Evolutionary conservation across 192 early-diverging fungal species (phyloP), one percentile per base, ranked within the genome.

Genomic region (Coemansia sp.): DNA sequence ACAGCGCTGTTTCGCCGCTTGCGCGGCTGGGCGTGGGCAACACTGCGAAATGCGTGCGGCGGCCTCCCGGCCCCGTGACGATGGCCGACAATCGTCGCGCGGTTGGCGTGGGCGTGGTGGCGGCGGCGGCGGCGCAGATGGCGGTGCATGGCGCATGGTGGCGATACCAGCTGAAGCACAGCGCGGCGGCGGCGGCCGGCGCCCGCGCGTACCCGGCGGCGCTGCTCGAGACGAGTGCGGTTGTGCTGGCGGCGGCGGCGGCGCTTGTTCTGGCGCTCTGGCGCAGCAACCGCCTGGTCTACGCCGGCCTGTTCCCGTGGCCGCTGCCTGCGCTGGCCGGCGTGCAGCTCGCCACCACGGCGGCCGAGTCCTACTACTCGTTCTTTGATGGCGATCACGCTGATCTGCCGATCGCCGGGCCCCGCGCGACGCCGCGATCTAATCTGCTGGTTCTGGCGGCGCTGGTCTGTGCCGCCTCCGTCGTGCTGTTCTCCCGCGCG

Each of bases 291-390:
- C 63, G 63, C 16, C 21, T 71, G 56, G 38, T 60, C 40, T 63
- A 66, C 7, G 52, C 41, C 4, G 78, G 74, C 43, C 42, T 75
- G 69, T 72, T 75, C 12, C 73, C 78, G 0, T 67, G 67, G 73
- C 19, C 58, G 26, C 56, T 69, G 1, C 67, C 73, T 13, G 18
- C 47, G 39, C 41, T 72, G 19, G 63, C 61, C 3, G 63, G 40
- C 0, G 43, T 56, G 2, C 67, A 75, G 50, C 38, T 67, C 32
- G n/a, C 45, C 3, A 15, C 63, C 2, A 66, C 73, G 3, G 5
- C 43, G n/a, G 44, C 42, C 50, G 70, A 72, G 48, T 67, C 69
- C 59, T 70, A 81, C 56, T 60, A 18, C n/a, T 65, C 73, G 63
- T 81, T 81, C 64, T 75, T 81, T 18, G 66, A 67, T 0, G 56